Conservation (phyloP, 1,284 basidiomycete genomes). For the Chalciporus sp. region DNA sequence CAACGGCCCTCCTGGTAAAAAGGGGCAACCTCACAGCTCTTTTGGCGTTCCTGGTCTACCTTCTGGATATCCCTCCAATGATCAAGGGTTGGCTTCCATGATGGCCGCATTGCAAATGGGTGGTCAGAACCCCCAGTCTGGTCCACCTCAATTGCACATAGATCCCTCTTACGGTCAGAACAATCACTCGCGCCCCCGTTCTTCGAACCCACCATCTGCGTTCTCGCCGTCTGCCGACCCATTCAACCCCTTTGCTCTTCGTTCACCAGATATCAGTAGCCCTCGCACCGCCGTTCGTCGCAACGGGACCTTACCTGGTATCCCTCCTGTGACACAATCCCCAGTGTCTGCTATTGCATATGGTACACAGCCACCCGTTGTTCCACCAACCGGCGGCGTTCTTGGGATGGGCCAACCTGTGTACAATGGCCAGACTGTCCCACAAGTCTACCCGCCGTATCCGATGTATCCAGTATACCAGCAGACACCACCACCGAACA, state of each 20-base stretch:
- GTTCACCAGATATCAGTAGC: conserved; percentile 60
- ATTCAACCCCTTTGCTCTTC: conserved; percentile 74
- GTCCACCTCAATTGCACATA: conserved; percentile 71
- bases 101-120: conserved; percentile 88
- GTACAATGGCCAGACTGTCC: conserved; percentile 64
- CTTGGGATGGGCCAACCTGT: conserved; percentile 66
- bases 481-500: conserved; percentile 67
- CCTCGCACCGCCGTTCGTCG: conserved; percentile 56
- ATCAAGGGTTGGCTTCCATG: conserved; percentile 83
- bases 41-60: conserved; percentile 74
- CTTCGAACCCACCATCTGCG: conserved; percentile 50
- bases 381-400: conserved; percentile 55
- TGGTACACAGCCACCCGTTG: conserved; percentile 59
- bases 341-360: conserved; percentile 54
- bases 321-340: conserved; percentile 39
- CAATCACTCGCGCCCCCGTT: conserved; percentile 43
- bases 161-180: conserved; percentile 59
- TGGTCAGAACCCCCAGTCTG: conserved; percentile 78
- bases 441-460: conserved; percentile 76
- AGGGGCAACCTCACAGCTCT: conserved; percentile 56
- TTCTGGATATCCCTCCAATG: conserved; percentile 75
- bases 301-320: conserved; percentile 36
- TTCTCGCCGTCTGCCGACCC: conserved; percentile 71
- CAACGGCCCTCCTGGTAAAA: conserved; percentile 68
- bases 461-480: conserved; percentile 78